Base-by-base conservation (phyloP, 2,329 filamentous ascomycete species). In the Apiospora malaysiana region DNA sequence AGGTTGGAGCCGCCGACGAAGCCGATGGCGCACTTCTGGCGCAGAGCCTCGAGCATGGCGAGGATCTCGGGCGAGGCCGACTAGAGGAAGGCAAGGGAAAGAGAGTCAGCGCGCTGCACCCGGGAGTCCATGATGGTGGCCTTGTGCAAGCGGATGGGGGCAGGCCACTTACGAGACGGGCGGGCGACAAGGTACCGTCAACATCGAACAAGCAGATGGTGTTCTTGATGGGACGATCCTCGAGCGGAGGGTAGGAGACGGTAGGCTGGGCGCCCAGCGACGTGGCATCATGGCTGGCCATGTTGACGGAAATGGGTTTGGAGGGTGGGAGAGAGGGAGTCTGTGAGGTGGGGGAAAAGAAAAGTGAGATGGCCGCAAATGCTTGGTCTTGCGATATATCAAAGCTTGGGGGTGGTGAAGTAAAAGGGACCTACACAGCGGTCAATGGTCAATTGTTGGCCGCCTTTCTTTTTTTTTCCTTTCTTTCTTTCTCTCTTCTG, bases 121-220 rank as follows among this genome's bases (percentile, higher is more conserved):
- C 18, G 27, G 37, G 9, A 9, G 56, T 16, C 7, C 9, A 18
- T 8, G 8, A 32, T 21, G 25, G 51, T 25, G 18, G 49, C 32
- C 25, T 21, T 3, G 47, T 23, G 49, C 4, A 27, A 69, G 23
- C 2, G 68, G 63, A 40, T 10, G 21, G 46, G 18, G 21, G 27
- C 56, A 21, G 40, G 21, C 4, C n/a, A 82, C 87, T 73, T 86
- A 97, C 93, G 77, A 88, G 87, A 75, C 96, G 91, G 65, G 96
- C 91, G 56, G 91, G 92, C 21, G 94, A 96, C 76, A 99, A 89
- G 42, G 96, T 98, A 79, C 90, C 93, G 81, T 99, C 96, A 72
- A 99, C 96, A 83, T 99, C 96, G 83, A 99, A 99, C 74, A 99
- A 92, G 79, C 90, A 91, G 83, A 99, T 93, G 75, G 95, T 98